Conservation (phyloP, 352 stramenopile species). For the Globisporangium parvum region DNA sequence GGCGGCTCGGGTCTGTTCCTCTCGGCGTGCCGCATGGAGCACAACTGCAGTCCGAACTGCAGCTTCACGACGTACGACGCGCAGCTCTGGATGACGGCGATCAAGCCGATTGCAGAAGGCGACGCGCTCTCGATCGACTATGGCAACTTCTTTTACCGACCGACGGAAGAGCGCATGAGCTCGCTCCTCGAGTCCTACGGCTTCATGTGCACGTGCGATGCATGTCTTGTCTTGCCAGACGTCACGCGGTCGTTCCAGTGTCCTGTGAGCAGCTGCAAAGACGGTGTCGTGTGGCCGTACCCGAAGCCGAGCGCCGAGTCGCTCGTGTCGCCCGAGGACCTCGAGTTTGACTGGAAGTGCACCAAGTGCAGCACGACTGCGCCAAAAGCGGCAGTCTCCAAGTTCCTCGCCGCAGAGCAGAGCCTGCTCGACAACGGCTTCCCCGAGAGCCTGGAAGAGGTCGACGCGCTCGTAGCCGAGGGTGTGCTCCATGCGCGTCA, state of each 20-base stretch:
- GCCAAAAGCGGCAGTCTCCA: constrained; percentile 21
- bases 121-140: constrained; percentile 75
- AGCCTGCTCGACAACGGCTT: constrained; percentile 54
- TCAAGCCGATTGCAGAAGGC: constrained; percentile 49
- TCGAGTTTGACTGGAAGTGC: constrained; percentile 59
- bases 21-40: constrained; percentile 66
- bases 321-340: constrained; percentile 25
- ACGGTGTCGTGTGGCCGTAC: constrained; percentile 42
- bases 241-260: constrained; percentile 54
- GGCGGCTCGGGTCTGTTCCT: constrained; percentile 67
- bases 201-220: constrained; percentile 56
- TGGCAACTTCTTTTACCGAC: constrained; percentile 74
- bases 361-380: constrained; percentile 31
- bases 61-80: constrained; percentile 69
- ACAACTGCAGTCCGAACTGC: constrained; percentile 65
- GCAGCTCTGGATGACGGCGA: constrained; percentile 73
- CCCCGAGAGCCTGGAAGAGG: constrained; percentile 48
- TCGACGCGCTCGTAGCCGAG: constrained; percentile 39
- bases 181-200: constrained; percentile 60
- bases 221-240: constrained; percentile 44
- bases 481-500: constrained; percentile 57
- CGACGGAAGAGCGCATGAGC: constrained; percentile 45
- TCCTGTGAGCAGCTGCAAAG: constrained; percentile 18
- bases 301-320: constrained; percentile 16
- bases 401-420: constrained; percentile 42